A percentile compares a stretch with the other conserved stretches of the same genome.
These are phyloP conservation scores for Arthrobotrys entomopaga DNA, from an alignment of 2,329 filamentous ascomycete genomes.

Conservation along the genomic window DNA sequence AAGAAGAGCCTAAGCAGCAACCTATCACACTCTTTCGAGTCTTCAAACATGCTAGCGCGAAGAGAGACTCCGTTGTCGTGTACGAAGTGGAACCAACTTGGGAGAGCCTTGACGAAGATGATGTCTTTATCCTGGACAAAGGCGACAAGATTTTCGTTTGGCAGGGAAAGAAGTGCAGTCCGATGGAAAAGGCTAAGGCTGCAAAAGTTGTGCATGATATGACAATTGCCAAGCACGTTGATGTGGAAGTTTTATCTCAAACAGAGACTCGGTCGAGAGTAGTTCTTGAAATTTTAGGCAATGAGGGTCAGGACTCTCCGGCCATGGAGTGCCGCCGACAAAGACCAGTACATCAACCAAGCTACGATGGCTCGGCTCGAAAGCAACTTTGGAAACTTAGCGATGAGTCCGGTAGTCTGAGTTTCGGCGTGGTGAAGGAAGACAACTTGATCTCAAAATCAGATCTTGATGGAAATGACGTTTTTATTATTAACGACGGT, in stretches of 20 bases:
- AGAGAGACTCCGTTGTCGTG: conserved; percentile 1
- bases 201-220: conserved; percentile 13
- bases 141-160: conserved; percentile 18
- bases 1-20: background rate
- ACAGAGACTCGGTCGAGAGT: background rate
- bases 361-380: background rate
- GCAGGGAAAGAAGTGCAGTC: conserved; percentile 11
- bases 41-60: conserved; percentile 1
- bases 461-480: conserved; percentile 4
- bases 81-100: conserved; percentile 2
- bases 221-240: conserved; percentile 9
- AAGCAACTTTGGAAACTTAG: conserved; percentile 6
- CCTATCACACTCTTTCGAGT: conserved; percentile 1
- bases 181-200: conserved; percentile 17
- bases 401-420: conserved; percentile 2
- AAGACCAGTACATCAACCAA: background rate
- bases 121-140: conserved; percentile 11
- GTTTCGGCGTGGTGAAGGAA: background rate
- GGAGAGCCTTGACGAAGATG: conserved; percentile 5
- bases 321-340: background rate
- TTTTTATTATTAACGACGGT: conserved; percentile 4
- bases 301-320: background rate
- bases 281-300: background rate
- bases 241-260: conserved; percentile 10
- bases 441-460: background rate